Percentiles rank a stretch among this genome's conserved stretches.
Conservation (phyloP, 2,329 filamentous ascomycete species). For the Pseudocercospora eumusae region DNA sequence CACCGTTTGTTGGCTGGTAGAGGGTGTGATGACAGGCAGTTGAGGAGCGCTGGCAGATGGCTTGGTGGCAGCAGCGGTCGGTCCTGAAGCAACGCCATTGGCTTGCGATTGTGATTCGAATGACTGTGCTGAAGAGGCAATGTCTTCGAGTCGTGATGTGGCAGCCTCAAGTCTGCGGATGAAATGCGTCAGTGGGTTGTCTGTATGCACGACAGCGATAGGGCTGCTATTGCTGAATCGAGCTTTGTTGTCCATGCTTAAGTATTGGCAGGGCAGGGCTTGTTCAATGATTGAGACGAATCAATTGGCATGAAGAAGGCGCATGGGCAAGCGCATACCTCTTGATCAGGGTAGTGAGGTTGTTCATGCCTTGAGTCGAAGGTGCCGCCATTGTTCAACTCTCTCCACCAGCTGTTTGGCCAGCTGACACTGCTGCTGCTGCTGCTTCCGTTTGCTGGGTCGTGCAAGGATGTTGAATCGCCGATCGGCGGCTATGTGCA, state of each 20-base stretch:
- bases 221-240: slow-evolving; percentile 24
- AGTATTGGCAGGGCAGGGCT: neutral
- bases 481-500: slow-evolving; percentile 10
- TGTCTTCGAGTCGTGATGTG: slow-evolving; percentile 93
- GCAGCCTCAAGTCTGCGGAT: slow-evolving; percentile 86
- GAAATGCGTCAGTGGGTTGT: slow-evolving; percentile 52
- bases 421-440: slow-evolving; percentile 9
- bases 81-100: slow-evolving; percentile 23
- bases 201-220: slow-evolving; percentile 24
- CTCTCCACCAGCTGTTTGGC: slow-evolving; percentile 6
- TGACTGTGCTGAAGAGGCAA: slow-evolving; percentile 70
- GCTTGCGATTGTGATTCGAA: slow-evolving; percentile 49
- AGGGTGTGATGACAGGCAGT: slow-evolving; percentile 28
- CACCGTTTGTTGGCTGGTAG: slow-evolving; percentile 35
- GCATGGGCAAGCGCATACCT: slow-evolving; percentile 58
- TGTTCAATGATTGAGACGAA: slow-evolving; percentile 1
- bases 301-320: slow-evolving; percentile 9
- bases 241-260: slow-evolving; percentile 20
- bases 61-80: slow-evolving; percentile 21
- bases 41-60: slow-evolving; percentile 40
- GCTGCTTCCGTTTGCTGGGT: slow-evolving; percentile 8
- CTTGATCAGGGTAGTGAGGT: slow-evolving; percentile 96
- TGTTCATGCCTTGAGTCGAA: slow-evolving; percentile 74
- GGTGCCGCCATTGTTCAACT: slow-evolving; percentile 18
- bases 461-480: slow-evolving; percentile 8